Conservation (phyloP, 768 basidiomycete genomes). For the Trametes punicea region DNA sequence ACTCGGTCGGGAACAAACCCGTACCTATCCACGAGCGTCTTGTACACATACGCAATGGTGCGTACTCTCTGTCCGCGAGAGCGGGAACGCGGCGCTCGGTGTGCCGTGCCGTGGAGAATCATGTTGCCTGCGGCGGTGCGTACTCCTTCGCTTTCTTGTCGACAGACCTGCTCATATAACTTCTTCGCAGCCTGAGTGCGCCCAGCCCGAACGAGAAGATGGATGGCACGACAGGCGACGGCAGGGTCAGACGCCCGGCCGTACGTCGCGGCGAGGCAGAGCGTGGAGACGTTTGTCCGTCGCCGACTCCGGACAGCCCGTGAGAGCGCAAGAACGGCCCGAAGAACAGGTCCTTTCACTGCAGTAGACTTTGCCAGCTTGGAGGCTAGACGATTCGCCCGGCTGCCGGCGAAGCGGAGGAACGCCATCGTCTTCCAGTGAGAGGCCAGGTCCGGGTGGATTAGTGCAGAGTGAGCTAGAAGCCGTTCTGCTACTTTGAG, state of each 20-base stretch:
- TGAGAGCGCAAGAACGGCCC: not conserved
- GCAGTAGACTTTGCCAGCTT: not conserved
- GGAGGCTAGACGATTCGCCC: not conserved
- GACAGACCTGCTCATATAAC: slow-evolving; percentile 31
- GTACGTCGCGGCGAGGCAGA: not conserved
- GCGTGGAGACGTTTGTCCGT: not conserved
- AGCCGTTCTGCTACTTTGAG: slow-evolving; percentile 34
- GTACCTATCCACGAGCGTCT: slow-evolving; percentile 40
- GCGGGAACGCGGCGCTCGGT: slow-evolving; percentile 30
- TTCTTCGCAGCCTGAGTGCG: slow-evolving; percentile 44
- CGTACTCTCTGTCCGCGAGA: slow-evolving; percentile 47
- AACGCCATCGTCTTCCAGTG: slow-evolving; percentile 35
- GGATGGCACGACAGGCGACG: slow-evolving; percentile 34
- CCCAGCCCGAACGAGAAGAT: slow-evolving; percentile 39
- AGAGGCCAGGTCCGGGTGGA: slow-evolving; percentile 21
- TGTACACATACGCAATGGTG: slow-evolving; percentile 38
- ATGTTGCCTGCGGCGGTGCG: slow-evolving; percentile 53
- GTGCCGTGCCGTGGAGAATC: slow-evolving; percentile 44
- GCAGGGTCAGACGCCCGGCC: not conserved
- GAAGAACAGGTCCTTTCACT: not conserved
- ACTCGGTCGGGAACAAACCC: slow-evolving; percentile 62
- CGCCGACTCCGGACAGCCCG: not conserved
- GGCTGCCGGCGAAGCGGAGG: not conserved
- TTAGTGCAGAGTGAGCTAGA: slow-evolving; percentile 25
- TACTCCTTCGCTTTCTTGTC: slow-evolving; percentile 1